Base-by-base conservation (phyloP, 2,329 filamentous ascomycete species). In the Ophiosphaerella korrae region DNA sequence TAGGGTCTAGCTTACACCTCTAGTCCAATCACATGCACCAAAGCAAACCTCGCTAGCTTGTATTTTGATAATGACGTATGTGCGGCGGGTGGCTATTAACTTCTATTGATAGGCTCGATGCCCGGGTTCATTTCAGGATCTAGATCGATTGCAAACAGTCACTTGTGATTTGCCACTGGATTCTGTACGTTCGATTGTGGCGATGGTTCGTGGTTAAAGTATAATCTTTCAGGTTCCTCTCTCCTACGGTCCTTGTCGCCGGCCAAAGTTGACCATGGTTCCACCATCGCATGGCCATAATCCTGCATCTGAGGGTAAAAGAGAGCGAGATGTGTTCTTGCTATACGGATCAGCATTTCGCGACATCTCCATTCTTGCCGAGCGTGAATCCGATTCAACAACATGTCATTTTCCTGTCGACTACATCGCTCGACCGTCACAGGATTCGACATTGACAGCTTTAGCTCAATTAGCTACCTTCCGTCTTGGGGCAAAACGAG, bases 391-490 rank as follows among this genome's bases (percentile, higher is more conserved):
- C 9, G 40, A 42, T 6, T 16, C 50, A 31, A 48, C 58, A 9
- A 33, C 42, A 8, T 44, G 18, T 26, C 9, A 18, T 13, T 43
- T 63, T 5, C 63, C 62, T 8, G 11, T 14, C n/a, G 34, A 45
- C 14, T 57, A 66, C 52, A 36, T 49, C 12, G 53, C 70, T 18
- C 61, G 45, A 26, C 42, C 48, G 3, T 69, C 66, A 12, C 45
- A 40, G 4, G 70, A 74, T 45, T 58, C 68, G 26, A 63, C 67
- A 13, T 59, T 74, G 9, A 67, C 61, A 5, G 69, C 70, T 23
- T 63, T 74, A 41, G 69, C 64, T 18, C 74, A 76, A 52, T 60
- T 74, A 29, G 69, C 68, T 3, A 58, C 69, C 2, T 55, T 74
- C 26, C 65, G 71, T 13, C 61, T 75, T 35, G 53, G 62, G n/a